These are phyloP conservation scores for Skeletonema grethae DNA, from an alignment of 108 stramenopile species.

Conservation along the genomic window DNA sequence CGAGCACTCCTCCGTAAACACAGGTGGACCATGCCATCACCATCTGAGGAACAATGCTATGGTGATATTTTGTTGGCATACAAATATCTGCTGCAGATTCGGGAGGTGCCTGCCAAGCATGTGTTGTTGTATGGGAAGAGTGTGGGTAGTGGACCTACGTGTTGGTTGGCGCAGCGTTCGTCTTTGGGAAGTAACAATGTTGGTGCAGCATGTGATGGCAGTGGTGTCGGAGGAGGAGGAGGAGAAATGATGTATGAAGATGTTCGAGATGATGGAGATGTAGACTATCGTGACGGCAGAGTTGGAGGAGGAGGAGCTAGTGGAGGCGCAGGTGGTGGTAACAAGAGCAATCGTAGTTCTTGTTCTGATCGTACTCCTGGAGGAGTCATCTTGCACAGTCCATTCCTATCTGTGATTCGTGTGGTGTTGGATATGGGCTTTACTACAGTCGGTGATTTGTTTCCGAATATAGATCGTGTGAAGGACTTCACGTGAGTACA, in stretches of 20 bases:
- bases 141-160: constrained; percentile 71
- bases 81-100: constrained; percentile 54
- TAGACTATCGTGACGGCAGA: neutral
- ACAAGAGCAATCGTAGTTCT: neutral
- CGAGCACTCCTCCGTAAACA: constrained; percentile 13
- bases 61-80: constrained; percentile 77
- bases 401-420: constrained; percentile 67
- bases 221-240: neutral
- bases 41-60: constrained; percentile 66
- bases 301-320: neutral
- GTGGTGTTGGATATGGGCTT: constrained; percentile 78
- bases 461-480: constrained; percentile 78
- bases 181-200: neutral
- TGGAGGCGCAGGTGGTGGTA: neutral
- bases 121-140: constrained; percentile 78
- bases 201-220: neutral
- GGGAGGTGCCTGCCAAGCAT: constrained; percentile 49
- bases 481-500: constrained; percentile 41
- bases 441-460: constrained; percentile 79
- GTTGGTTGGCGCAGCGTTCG: constrained; percentile 64
- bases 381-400: constrained; percentile 65
- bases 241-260: neutral
- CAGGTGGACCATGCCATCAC: constrained; percentile 25
- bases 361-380: constrained; percentile 24
- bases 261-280: constrained; percentile 5